These are phyloP conservation scores for Globisporangium heterothallicum DNA, from an alignment of 352 stramenopile genomes.

Conservation along the genomic window DNA sequence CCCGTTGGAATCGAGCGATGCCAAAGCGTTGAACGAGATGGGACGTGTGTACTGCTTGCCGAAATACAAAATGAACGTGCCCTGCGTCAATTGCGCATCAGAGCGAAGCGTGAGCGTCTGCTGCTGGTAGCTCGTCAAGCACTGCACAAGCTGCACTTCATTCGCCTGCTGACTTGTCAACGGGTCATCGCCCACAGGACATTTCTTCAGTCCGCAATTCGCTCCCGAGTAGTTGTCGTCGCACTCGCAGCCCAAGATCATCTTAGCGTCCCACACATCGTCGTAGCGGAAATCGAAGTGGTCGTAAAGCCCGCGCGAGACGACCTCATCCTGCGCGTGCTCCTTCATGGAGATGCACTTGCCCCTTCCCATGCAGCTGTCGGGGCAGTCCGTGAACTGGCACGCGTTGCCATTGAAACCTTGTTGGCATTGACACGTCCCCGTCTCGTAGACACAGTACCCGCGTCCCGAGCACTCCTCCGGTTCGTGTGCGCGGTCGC, in stretches of 20 bases:
- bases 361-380: constrained; percentile 41
- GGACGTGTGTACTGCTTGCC: constrained; percentile 59
- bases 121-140: constrained; percentile 50
- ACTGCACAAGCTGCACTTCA: constrained; percentile 59
- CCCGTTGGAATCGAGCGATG: constrained; percentile 36
- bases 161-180: constrained; percentile 51
- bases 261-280: constrained; percentile 65
- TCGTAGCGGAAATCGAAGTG: constrained; percentile 33
- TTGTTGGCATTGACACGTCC: constrained; percentile 75
- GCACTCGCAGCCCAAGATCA: constrained; percentile 72
- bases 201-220: constrained; percentile 59
- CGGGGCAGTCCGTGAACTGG: constrained; percentile 44
- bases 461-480: constrained; percentile 63
- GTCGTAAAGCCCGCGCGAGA: constrained; percentile 54
- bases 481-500: constrained; percentile 37
- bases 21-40: constrained; percentile 50
- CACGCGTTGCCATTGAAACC: constrained; percentile 76
- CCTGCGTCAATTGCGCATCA: constrained; percentile 36
- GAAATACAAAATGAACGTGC: constrained; percentile 57
- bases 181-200: constrained; percentile 61
- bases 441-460: constrained; percentile 56
- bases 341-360: constrained; percentile 71
- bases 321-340: constrained; percentile 39
- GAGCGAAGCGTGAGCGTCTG: constrained; percentile 46
- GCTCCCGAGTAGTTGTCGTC: constrained; percentile 50